Base-by-base conservation (phyloP, 2,329 filamentous ascomycete genomes). In the Nannizziopsis barbatae region DNA sequence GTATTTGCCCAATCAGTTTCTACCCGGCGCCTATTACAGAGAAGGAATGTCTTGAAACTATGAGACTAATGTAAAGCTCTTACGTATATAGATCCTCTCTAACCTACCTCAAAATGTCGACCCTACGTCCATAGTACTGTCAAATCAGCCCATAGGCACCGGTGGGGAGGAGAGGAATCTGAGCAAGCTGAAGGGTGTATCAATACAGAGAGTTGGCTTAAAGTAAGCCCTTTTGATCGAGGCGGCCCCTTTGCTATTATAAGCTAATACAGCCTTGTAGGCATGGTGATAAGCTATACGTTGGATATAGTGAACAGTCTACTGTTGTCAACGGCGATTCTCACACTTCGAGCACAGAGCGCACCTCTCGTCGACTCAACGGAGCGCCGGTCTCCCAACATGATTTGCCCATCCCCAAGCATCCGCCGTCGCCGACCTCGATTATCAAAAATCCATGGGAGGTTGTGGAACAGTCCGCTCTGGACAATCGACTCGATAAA, bases 401-500 rank as follows among this genome's bases (percentile, higher is more conserved):
- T 60, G 44, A 46, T 14, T 76, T 83, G 55, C 66, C 78, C 2
- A 77, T 80, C 38, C 75, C 79, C 53, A 71, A 71, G 10, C 71
- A 72, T 46, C 69, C 77, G 38, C 73, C 71, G 3, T 76, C 76
- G 1, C 74, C 77, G 4, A 71, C 71, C 10, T 67, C 79, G 45
- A 72, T 79, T 45, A 83, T 89, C 59, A 86, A 84, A 66, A 95
- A 92, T 55, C 86, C 88, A 0, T 96, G 92, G 92, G 92, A 98
- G 61, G 79, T 84, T 7, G 84, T 96, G 12, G 80, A 80, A 60
- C 92, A 98, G 68, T 93, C 89, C 2, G 74, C 81, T 1, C 74
- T 98, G 8, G 93, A 98, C 62, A 83, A 98, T 62, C 73, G 77
- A 49, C 71, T 98, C 61, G 92, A 98, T 66, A 86, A 80, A 68